phyloP scores from a whole-genome alignment of 2,329 filamentous ascomycete genomes.

The Cercospora sojina region DNA sequence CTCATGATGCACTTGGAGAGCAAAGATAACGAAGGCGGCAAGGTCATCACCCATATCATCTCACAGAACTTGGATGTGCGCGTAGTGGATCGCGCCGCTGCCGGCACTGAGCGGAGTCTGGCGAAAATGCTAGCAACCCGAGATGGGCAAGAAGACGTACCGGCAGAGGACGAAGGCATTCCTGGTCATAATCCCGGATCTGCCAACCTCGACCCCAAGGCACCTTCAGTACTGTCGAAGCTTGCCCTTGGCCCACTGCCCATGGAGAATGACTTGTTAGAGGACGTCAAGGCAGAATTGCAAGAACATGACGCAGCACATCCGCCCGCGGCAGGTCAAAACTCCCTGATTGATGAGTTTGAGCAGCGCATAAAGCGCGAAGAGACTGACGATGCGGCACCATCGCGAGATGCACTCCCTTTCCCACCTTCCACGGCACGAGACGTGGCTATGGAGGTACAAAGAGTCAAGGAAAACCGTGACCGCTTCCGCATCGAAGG shows the following conservation, averaged over 20 bases:
- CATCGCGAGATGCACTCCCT: constrained; percentile 74
- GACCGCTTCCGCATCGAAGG: constrained; percentile 88
- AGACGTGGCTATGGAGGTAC: constrained; percentile 91
- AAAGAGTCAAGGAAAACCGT: constrained; percentile 87
- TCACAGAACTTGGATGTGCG: constrained; percentile 59
- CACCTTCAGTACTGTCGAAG: constrained; percentile 57
- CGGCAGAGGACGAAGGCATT: constrained; percentile 67
- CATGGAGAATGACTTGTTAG: constrained; percentile 77
- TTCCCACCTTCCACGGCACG: constrained; percentile 83
- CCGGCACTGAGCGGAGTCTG: constrained; percentile 59
- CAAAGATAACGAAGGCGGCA: constrained; percentile 78
- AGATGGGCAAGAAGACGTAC: constrained; percentile 56
- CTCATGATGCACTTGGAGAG: constrained; percentile 86
- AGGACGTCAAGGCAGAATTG: constrained; percentile 83
- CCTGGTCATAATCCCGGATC: constrained; percentile 66
- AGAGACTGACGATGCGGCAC: constrained; percentile 81
- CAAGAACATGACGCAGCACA: constrained; percentile 79
- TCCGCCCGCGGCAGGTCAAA: constrained; percentile 67
- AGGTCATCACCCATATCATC: constrained; percentile 73
- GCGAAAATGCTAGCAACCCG: constrained; percentile 58
- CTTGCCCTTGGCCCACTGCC: constrained; percentile 79
- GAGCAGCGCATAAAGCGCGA: constrained; percentile 82
- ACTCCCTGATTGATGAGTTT: constrained; percentile 80
- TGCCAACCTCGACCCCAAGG: constrained; percentile 58
- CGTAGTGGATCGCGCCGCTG: constrained; percentile 56